Conservation (phyloP, 345 rosid species). For the Brassica napus region DNA sequence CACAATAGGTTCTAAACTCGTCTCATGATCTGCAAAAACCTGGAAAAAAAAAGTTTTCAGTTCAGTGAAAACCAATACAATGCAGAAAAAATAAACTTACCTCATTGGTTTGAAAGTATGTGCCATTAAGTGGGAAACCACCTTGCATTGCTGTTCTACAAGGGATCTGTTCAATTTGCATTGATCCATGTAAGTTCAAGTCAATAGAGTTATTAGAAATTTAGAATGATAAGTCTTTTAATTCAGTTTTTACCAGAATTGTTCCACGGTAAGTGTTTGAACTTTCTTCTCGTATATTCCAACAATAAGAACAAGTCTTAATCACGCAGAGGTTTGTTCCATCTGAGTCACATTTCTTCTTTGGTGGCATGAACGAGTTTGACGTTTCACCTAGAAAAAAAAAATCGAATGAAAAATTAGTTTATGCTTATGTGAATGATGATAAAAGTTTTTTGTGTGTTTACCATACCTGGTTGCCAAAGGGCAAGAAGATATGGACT, state of each 20-base stretch:
- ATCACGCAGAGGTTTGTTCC: slow-evolving; percentile 38
- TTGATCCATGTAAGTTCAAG: not conserved
- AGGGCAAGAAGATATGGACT: slow-evolving; percentile 61
- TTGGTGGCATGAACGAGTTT: slow-evolving; percentile 36
- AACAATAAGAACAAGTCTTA: slow-evolving; percentile 46
- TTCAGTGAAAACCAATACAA: not conserved
- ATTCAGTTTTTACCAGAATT: slow-evolving; percentile 49
- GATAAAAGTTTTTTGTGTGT: not conserved
- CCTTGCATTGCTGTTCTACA: slow-evolving; percentile 57
- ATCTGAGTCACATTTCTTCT: slow-evolving; percentile 37
- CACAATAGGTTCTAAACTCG: slow-evolving; percentile 44
- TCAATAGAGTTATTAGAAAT: not conserved
- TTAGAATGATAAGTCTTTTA: not conserved
- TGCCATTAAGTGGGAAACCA: slow-evolving; percentile 73
- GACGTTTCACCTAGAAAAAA: slow-evolving; percentile 50
- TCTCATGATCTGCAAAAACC: slow-evolving; percentile 77
- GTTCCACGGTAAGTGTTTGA: slow-evolving; percentile 52
- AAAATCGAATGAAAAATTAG: not conserved
- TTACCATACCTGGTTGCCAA: slow-evolving; percentile 57
- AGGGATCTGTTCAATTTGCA: slow-evolving; percentile 52
- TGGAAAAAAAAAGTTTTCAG: slow-evolving; percentile 9
- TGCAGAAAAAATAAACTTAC: slow-evolving; percentile 21
- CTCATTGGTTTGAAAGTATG: slow-evolving; percentile 83
- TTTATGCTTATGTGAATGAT: not conserved
- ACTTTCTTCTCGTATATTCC: slow-evolving; percentile 29